Conservation (phyloP, 2,329 filamentous ascomycete species). For the Scolecobasidium constrictum region DNA sequence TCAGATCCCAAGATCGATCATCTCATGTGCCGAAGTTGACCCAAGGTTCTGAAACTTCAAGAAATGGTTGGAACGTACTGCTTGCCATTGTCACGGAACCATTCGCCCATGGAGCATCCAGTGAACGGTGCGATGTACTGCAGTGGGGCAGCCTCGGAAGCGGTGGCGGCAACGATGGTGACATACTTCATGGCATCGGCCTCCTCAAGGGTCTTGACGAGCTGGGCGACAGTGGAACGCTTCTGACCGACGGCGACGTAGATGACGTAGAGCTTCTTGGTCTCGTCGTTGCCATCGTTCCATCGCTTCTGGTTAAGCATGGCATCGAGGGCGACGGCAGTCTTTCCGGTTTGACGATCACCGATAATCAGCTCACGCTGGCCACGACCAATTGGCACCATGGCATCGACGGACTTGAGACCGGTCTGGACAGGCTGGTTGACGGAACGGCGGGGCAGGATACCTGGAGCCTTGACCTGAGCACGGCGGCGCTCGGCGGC, state of each 20-base stretch:
- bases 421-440: slow-evolving; percentile 98
- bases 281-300: slow-evolving; percentile 80
- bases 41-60: too few species aligned
- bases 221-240: slow-evolving; percentile 96
- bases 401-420: slow-evolving; percentile 98
- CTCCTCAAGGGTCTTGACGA: slow-evolving; percentile 99
- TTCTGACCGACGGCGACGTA: slow-evolving; percentile 99
- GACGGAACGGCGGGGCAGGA: slow-evolving; percentile 93
- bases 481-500: slow-evolving; percentile 87
- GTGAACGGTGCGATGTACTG: slow-evolving; percentile 95
- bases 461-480: slow-evolving; percentile 97
- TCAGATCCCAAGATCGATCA: too few species aligned
- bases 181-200: slow-evolving; percentile 99
- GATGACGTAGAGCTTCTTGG: slow-evolving; percentile 98
- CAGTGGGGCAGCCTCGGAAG: slow-evolving; percentile 80
- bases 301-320: slow-evolving; percentile 99
- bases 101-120: slow-evolving; percentile 56
- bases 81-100: slow-evolving; percentile 73
- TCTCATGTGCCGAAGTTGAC: too few species aligned
- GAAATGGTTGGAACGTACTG: too few species aligned
- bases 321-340: slow-evolving; percentile 91
- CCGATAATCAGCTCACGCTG: slow-evolving; percentile 99
- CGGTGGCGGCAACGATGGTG: slow-evolving; percentile 87
- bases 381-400: slow-evolving; percentile 99
- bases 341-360: slow-evolving; percentile 99